Evolutionary conservation across 805 yeast genomes (phyloP), one percentile per base, ranked within the genome.

Genomic region (Wickerhamomyces hampshirensis): DNA sequence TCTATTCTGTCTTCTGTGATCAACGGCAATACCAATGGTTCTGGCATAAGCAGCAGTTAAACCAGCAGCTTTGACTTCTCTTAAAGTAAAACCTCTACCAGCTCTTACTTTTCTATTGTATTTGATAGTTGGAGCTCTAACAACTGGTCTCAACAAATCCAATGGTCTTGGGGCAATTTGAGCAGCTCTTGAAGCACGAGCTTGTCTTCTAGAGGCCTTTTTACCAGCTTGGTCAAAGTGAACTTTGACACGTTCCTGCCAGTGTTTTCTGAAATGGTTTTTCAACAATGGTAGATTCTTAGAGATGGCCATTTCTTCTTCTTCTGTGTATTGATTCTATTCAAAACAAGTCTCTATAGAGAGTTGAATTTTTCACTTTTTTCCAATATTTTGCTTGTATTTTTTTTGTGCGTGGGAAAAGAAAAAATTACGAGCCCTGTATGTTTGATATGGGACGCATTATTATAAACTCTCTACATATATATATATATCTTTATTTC

Each of bases 201-300:
- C 84, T 56, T 74, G 76, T 77, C 98, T 84, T 83, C 98, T 88
- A 54, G 95, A 81, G 64, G 75, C 88, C 83, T 93, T 93, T 83
- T 91, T 88, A 71, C 98, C 98, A 66, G 98, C 96, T 80, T 93
- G 98, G 91, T 93, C 97, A 69, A 93, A 84, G 88, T 94, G 98
- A 64, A 87, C 96, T 71, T 79, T 86, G 80, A 93, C 99, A 68
- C 98, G 86, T 75, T 87, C 95, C 78, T 93, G 98, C 98, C 98
- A 93, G 95, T 91, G 91, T 86, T 91, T 91, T 81, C 97, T 84
- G 95, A 91, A 91, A 80, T 93, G 98, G 84, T 91, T 91, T 84
- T 86, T 87, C 81, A 86, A 84, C 77, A 91, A 77, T 79, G 98
- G 96, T 78, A 88, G 81, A 79, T 91, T 91, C 89, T 93, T 91